These are phyloP conservation scores for Candida tallmaniae DNA, from an alignment of 805 yeast genomes.

Conservation along the genomic window DNA sequence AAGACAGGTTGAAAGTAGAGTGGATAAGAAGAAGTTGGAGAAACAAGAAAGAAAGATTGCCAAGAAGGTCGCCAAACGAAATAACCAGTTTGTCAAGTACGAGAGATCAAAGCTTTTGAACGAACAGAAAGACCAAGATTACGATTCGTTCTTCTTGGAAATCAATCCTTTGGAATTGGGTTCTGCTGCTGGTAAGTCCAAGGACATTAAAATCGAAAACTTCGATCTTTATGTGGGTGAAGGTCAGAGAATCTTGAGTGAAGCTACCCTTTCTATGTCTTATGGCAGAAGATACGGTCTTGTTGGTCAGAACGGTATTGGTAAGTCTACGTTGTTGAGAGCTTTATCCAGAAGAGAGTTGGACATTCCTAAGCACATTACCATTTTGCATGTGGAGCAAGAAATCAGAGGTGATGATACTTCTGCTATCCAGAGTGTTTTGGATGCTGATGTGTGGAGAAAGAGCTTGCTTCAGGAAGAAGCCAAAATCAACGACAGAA, in stretches of 20 bases:
- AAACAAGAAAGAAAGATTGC: slow-evolving; percentile 98
- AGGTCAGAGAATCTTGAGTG: slow-evolving; percentile 87
- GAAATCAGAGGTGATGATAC: slow-evolving; percentile 94
- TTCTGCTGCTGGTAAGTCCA: slow-evolving; percentile 83
- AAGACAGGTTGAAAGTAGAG: slow-evolving; percentile 87
- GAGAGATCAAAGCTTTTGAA: slow-evolving; percentile 90
- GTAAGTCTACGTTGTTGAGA: slow-evolving; percentile 89
- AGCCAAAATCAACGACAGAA: slow-evolving; percentile 63
- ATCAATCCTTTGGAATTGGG: slow-evolving; percentile 94
- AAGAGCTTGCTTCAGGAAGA: slow-evolving; percentile 82
- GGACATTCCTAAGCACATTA: slow-evolving; percentile 90
- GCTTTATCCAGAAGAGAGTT: slow-evolving; percentile 94
- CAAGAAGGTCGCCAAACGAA: slow-evolving; percentile 89
- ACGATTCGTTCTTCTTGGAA: slow-evolving; percentile 91
- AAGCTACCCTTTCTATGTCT: slow-evolving; percentile 80
- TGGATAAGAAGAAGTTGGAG: slow-evolving; percentile 92
- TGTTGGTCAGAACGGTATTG: slow-evolving; percentile 99
- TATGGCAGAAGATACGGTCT: slow-evolving; percentile 95
- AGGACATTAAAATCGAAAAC: slow-evolving; percentile 89
- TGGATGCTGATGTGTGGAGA: slow-evolving; percentile 99
- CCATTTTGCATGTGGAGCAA: slow-evolving; percentile 96
- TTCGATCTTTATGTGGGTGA: slow-evolving; percentile 95
- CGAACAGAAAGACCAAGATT: slow-evolving; percentile 63
- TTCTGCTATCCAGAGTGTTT: slow-evolving; percentile 86
- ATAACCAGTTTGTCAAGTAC: slow-evolving; percentile 76